Evolutionary conservation across 164 flowering plant species (phyloP), one percentile per base, ranked within the genome.

Genomic region (Echeveria elegans): DNA sequence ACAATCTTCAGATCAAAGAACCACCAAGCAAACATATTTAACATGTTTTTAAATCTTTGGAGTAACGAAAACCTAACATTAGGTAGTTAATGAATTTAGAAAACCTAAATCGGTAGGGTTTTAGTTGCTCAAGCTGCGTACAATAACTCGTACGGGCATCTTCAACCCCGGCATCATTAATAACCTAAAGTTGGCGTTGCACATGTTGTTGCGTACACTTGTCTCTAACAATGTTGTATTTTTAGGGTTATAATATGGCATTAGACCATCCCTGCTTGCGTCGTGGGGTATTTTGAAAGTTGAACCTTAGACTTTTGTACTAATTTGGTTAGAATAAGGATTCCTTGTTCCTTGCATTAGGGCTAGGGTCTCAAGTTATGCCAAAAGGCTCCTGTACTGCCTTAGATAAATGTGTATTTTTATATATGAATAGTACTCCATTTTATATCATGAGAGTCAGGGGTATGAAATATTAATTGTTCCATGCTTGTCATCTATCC

Each of bases 221-320:
- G 61, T 56, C 61, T 56, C 61, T 56, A 56, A 56, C 28, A 56
- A 56, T 56, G 61, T 24, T 56, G 32, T 50, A 50, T 50, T 50
- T 21, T 50, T 43, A 56, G 32, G 32, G 32, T 56, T 56, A 26
- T 26, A 56, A 56, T 11, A 56, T 28, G 19, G 31, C 1, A 0
- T 1, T 19, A 28, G 61, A 26, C 31, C 61, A 56, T 56, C 32
- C 61, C n/a, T n/a, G n/a, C 61, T 56, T 11, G 23, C 15, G 32
- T 28, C 8, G 32, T 26, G 32, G 8, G 61, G 61, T 28, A 56
- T 32, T 12, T 56, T 28, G 61, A 56, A 56, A 56, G 32, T 56
- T 19, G 61, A 56, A 56, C 61, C 61, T 11, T 56, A 56, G 61
- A 56, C 32, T 28, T 56, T 56, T 26, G 19, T 23, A 56, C 12